phyloP scores from a whole-genome alignment of 1,284 basidiomycete genomes.

The Cryptococcus sp. region DNA sequence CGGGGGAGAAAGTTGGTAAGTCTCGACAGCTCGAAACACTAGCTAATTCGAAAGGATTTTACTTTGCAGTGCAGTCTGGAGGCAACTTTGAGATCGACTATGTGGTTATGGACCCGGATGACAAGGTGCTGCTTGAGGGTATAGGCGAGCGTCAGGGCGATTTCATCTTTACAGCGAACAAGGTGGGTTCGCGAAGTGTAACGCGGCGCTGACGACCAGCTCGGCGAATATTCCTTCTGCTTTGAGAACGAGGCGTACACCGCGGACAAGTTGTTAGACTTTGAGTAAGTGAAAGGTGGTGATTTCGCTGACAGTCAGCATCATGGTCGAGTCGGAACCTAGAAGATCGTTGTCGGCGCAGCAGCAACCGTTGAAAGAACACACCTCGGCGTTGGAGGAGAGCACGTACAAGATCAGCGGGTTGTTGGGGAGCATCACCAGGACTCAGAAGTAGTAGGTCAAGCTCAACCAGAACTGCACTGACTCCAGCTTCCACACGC shows the following conservation, averaged over 20 bases:
- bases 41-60: conserved; percentile 51
- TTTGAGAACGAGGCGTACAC: conserved; percentile 95
- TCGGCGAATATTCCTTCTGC: conserved; percentile 97
- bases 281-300: conserved; percentile 61
- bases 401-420: conserved; percentile 86
- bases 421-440: conserved; percentile 79
- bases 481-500: conserved; percentile 45
- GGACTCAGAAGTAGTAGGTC: conserved; percentile 85
- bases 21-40: conserved; percentile 1
- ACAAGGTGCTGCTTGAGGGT: conserved; percentile 82
- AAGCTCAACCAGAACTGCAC: neutral
- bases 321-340: conserved; percentile 95
- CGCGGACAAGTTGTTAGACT: conserved; percentile 89
- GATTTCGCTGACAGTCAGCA: conserved; percentile 49
- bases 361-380: conserved; percentile 68
- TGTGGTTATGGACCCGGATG: conserved; percentile 83
- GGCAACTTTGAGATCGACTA: conserved; percentile 98
- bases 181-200: conserved; percentile 41
- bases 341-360: conserved; percentile 78
- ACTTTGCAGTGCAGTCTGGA: conserved; percentile 83
- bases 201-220: conserved; percentile 16
- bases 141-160: conserved; percentile 89
- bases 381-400: conserved; percentile 88
- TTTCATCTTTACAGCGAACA: conserved; percentile 93
- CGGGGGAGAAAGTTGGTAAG: conserved; percentile 52